A percentile compares a stretch with the other conserved stretches of the same genome.
Evolutionary conservation across 768 basidiomycete species (phyloP).

Genomic region (Auriscalpium orientale): DNA sequence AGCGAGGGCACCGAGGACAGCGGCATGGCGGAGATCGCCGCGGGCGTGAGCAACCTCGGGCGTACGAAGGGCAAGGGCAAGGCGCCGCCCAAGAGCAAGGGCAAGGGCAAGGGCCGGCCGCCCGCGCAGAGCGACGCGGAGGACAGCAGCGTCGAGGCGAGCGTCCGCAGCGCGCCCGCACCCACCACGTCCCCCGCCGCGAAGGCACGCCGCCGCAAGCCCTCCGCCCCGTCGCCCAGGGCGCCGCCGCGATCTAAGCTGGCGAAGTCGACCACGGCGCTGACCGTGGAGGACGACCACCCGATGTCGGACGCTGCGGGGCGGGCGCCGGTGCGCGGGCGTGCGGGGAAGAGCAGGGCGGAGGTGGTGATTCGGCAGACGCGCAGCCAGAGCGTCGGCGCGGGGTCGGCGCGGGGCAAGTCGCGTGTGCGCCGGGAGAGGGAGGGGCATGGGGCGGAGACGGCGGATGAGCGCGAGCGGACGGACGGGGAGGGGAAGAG

Average conservation of each 20-base stretch:
- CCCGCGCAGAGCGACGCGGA: neutral
- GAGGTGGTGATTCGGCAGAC: neutral
- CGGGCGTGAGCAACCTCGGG: slow-evolving; percentile 10
- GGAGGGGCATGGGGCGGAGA: neutral
- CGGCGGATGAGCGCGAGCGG: slow-evolving; percentile 1
- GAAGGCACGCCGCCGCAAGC: neutral
- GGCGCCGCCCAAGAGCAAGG: slow-evolving; percentile 5
- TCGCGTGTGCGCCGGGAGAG: neutral
- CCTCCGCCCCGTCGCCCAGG: neutral
- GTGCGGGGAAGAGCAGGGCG: neutral
- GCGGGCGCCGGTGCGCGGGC: neutral
- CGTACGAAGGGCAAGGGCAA: slow-evolving; percentile 7
- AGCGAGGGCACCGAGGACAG: slow-evolving; percentile 24
- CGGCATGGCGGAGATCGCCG: slow-evolving; percentile 25
- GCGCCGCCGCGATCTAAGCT: too few relatives aligned
- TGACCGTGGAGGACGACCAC: neutral
- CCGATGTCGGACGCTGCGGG: neutral
- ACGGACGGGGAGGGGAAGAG: neutral
- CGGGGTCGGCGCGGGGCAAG: neutral
- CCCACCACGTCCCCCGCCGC: neutral
- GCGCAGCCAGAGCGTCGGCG: neutral
- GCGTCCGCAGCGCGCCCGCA: neutral
- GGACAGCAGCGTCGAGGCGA: slow-evolving; percentile 3
- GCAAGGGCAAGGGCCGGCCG: slow-evolving; percentile 13
- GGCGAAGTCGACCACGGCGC: neutral